Evolutionary conservation across 2,329 filamentous ascomycete species (phyloP), one percentile per base, ranked within the genome.

Genomic region (Thelonectria rubi): DNA sequence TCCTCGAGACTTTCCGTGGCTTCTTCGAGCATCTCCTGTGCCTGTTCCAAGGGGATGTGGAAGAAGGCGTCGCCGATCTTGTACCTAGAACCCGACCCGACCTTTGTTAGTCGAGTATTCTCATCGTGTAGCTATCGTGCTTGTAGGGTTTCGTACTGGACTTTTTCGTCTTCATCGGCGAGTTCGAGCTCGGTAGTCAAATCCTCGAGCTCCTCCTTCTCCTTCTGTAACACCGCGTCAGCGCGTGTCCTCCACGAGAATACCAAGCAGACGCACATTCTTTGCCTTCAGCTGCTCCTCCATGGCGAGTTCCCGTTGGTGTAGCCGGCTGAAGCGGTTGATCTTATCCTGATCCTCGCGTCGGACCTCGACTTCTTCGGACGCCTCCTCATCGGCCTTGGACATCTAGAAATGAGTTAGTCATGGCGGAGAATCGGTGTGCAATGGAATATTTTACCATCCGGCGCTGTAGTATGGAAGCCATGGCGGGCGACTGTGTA

Each of bases 311-410:
- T 97, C 91, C 53, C 92, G 90, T 76, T 96, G 93, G 77, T 99
- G 95, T 65, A 99, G 83, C 46, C 93, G 89, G 78, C 94, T 97
- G 84, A 99, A 99, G 67, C 89, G 90, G 81, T 99, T 99, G 87
- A 99, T 99, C 81, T 95, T 97, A 81, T 98, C 94, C 79, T 99
- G 95, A 76, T 99, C 95, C 77, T 98, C 94, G 73, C 94, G 91
- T 63, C 95, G 91, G 61, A 99, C 95, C 78, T 97, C 92, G 71
- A 93, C 90, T 75, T 99, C 95, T 68, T 95, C 91, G 64, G 87
- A 86, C 18, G 88, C 83, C 61, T 88, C 90, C 79, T 99, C 95
- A 72, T 98, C 94, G 76, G 97, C 94, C 75, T 93, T 96, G 47
- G 92, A 93, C 69, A 99, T 90, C 95, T 98, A 74, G 21, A 46